Conservation (phyloP, 2,329 filamentous ascomycete genomes). For the Xylariaceae sp. region DNA sequence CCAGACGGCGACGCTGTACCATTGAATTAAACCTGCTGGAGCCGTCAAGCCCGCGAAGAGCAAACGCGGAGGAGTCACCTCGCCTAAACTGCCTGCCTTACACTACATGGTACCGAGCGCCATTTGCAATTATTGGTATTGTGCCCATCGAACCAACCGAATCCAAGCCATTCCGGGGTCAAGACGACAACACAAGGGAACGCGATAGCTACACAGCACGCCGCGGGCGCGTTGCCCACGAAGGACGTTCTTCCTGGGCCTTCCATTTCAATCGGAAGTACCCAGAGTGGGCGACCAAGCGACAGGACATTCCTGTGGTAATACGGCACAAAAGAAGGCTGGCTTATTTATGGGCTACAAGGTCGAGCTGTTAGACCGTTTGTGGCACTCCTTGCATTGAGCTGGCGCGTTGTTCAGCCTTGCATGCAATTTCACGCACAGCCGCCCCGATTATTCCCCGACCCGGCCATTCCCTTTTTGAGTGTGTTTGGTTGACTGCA, state of each 20-base stretch:
- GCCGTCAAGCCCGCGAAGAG: neutral
- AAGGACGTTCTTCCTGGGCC: slow-evolving; percentile 8
- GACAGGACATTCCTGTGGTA: slow-evolving; percentile 6
- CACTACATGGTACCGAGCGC: slow-evolving; percentile 4
- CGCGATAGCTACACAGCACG: slow-evolving; percentile 4
- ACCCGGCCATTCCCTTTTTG: slow-evolving; percentile 8
- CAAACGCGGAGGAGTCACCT: neutral
- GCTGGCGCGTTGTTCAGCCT: slow-evolving; percentile 19
- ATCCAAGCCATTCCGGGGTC: neutral
- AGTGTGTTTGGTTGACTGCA: slow-evolving; percentile 12
- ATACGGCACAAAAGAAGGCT: slow-evolving; percentile 4
- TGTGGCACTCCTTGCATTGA: slow-evolving; percentile 14
- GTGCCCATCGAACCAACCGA: neutral
- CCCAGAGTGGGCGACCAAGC: slow-evolving; percentile 3
- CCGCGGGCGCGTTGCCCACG: neutral
- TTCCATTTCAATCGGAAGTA: slow-evolving; percentile 5
- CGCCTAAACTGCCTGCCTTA: neutral
- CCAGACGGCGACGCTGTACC: slow-evolving; percentile 6
- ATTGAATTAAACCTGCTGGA: slow-evolving; percentile 5
- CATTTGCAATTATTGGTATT: slow-evolving; percentile 1
- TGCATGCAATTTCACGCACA: slow-evolving; percentile 13
- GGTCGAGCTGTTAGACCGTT: slow-evolving; percentile 17
- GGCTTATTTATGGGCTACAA: slow-evolving; percentile 10
- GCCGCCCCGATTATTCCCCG: slow-evolving; percentile 9
- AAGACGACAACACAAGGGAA: neutral